Evolutionary conservation across 371 early-diverging fungal genomes (phyloP).

Genomic region (Apophysomyces elegans): DNA sequence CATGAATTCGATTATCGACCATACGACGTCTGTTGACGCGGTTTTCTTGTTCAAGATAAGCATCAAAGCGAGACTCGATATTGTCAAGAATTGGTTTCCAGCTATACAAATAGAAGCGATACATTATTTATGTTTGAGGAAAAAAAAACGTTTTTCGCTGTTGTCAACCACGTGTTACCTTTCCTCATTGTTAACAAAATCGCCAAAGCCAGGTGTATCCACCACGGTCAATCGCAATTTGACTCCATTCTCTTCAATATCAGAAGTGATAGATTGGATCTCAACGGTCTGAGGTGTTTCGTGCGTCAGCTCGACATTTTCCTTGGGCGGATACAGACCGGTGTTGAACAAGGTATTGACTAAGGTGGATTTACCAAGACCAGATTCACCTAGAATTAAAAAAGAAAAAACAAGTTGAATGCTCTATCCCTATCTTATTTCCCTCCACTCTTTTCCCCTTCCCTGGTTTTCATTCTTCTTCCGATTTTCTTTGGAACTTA

Average conservation of each 20-base stretch:
- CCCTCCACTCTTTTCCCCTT: no score
- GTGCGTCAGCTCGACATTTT: slow-evolving; percentile 77
- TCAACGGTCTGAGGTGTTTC: slow-evolving; percentile 94
- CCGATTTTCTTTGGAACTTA: slow-evolving; percentile 27
- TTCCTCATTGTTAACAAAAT: slow-evolving; percentile 95
- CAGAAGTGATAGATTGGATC: slow-evolving; percentile 92
- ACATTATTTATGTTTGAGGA: background rate
- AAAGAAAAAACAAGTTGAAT: no score
- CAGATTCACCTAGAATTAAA: slow-evolving; percentile 83
- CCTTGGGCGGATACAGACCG: slow-evolving; percentile 86
- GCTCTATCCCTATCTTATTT: no score
- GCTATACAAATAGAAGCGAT: slow-evolving; percentile 38
- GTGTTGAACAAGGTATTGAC: slow-evolving; percentile 98
- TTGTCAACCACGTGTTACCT: slow-evolving; percentile 46
- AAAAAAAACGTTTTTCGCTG: background rate
- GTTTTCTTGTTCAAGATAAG: slow-evolving; percentile 93
- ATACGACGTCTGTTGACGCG: slow-evolving; percentile 87
- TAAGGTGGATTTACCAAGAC: slow-evolving; percentile 99
- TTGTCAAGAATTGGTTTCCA: slow-evolving; percentile 96
- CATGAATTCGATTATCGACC: slow-evolving; percentile 95
- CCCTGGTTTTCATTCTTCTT: background rate
- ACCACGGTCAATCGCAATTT: slow-evolving; percentile 93
- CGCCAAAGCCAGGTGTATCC: slow-evolving; percentile 95
- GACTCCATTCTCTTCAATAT: slow-evolving; percentile 87
- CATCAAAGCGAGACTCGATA: slow-evolving; percentile 95